phyloP scores from a whole-genome alignment of 257 asterid species.

The Hygrophila difformis region DNA sequence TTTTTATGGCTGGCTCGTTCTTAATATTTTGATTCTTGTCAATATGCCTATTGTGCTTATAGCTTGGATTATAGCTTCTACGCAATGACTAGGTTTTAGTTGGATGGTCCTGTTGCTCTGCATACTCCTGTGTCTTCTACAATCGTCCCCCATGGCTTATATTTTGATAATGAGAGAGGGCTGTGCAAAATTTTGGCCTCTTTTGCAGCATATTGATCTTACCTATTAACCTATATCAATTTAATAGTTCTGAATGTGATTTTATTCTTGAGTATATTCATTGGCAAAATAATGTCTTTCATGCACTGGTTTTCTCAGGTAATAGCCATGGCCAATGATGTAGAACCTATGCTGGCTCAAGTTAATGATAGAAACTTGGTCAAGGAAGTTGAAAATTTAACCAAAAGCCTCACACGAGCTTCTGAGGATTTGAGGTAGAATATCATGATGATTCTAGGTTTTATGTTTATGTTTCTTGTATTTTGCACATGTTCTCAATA shows the following conservation, averaged over 20 bases:
- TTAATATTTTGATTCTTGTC: no score
- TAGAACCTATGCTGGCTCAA: constrained; percentile 86
- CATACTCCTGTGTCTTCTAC: not conserved
- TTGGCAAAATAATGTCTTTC: constrained; percentile 49
- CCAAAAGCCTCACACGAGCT: constrained; percentile 81
- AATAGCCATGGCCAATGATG: constrained; percentile 85
- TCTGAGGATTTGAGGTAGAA: constrained; percentile 86
- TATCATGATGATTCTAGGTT: not conserved
- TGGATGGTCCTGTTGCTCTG: not conserved
- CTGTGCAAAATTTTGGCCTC: not conserved
- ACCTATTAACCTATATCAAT: not conserved
- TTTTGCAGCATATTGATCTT: not conserved
- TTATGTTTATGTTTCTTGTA: no score
- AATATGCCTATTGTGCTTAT: no score
- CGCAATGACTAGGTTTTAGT: not conserved
- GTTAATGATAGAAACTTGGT: constrained; percentile 80
- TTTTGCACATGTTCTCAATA: no score
- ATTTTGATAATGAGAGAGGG: not conserved
- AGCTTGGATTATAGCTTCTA: no score
- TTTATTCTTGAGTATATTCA: constrained; percentile 27
- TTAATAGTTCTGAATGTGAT: not conserved
- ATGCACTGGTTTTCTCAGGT: constrained; percentile 81
- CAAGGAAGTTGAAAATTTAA: constrained; percentile 78
- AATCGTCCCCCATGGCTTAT: not conserved
- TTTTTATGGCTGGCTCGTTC: no score